Conservation (phyloP, 495 filamentous ascomycete genomes). For the Xylaria acuta region DNA sequence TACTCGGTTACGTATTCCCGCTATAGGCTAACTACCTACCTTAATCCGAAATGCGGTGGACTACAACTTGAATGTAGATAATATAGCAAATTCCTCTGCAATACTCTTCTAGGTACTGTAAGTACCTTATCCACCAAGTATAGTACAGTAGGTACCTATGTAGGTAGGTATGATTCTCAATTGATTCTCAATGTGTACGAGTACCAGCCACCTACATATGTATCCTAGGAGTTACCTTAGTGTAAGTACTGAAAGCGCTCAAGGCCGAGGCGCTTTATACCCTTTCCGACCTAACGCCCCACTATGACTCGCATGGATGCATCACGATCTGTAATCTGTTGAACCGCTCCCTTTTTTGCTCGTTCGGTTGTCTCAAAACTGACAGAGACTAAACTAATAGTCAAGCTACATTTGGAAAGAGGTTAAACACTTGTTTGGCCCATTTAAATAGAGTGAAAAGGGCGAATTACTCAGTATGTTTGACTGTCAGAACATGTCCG, state of each 20-base stretch:
- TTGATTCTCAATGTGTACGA: too few species aligned
- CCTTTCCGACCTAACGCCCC: neutral
- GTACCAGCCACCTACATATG: too few species aligned
- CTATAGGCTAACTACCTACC: constrained; percentile 2
- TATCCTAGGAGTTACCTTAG: neutral
- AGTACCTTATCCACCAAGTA: neutral
- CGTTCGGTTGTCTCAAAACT: neutral
- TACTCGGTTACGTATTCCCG: neutral
- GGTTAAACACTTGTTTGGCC: neutral
- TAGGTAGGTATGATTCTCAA: too few species aligned
- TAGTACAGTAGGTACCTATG: too few species aligned
- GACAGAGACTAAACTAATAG: neutral
- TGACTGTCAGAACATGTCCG: neutral
- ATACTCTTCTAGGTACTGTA: neutral
- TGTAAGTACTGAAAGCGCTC: neutral
- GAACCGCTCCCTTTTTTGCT: neutral
- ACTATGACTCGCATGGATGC: constrained; percentile 26
- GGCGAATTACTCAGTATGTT: neutral
- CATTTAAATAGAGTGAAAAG: neutral
- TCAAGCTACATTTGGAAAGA: neutral
- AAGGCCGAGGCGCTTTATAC: neutral
- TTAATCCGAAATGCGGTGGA: neutral
- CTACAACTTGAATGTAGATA: too few species aligned
- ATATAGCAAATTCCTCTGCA: neutral
- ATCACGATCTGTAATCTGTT: constrained; percentile 11